Percentiles rank a stretch among this genome's conserved stretches.
phyloP scores from a whole-genome alignment of 2,329 filamentous ascomycete species.

The Myriangium duriaei region DNA sequence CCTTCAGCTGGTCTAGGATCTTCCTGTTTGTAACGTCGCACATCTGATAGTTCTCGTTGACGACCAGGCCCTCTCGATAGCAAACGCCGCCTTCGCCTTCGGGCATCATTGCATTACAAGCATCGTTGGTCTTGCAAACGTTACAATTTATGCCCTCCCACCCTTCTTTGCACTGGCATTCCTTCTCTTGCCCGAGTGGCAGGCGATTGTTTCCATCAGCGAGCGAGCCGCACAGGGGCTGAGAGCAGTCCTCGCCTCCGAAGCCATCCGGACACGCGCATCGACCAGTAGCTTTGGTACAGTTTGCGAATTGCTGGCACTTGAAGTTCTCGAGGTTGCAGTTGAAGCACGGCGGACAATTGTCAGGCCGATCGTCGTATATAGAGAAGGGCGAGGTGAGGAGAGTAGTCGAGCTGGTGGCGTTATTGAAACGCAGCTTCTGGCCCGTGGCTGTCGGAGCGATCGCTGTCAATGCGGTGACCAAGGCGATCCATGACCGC shows the following conservation, averaged over 20 bases:
- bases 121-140: slow-evolving; percentile 71
- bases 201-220: slow-evolving; percentile 68
- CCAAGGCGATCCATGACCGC: slow-evolving; percentile 3
- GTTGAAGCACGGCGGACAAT: slow-evolving; percentile 91
- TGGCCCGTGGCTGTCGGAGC: slow-evolving; percentile 4
- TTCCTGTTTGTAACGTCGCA: slow-evolving; percentile 95
- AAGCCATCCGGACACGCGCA: slow-evolving; percentile 88
- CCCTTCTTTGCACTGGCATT: slow-evolving; percentile 79
- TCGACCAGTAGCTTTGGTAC: slow-evolving; percentile 82
- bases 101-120: slow-evolving; percentile 81
- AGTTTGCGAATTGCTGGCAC: slow-evolving; percentile 81
- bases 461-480: slow-evolving; percentile 1
- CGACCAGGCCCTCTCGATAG: slow-evolving; percentile 78
- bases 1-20: slow-evolving; percentile 75
- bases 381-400: slow-evolving; percentile 51
- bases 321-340: slow-evolving; percentile 86
- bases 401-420: slow-evolving; percentile 29
- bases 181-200: slow-evolving; percentile 51
- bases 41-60: slow-evolving; percentile 94
- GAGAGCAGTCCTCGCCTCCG: slow-evolving; percentile 83
- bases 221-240: slow-evolving; percentile 82
- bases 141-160: slow-evolving; percentile 97
- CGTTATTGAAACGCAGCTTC: slow-evolving; percentile 7
- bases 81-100: slow-evolving; percentile 72
- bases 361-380: slow-evolving; percentile 59